phyloP scores from a whole-genome alignment of 2,329 filamentous ascomycete species.

The Chrysoporthe deuterocubensis region DNA sequence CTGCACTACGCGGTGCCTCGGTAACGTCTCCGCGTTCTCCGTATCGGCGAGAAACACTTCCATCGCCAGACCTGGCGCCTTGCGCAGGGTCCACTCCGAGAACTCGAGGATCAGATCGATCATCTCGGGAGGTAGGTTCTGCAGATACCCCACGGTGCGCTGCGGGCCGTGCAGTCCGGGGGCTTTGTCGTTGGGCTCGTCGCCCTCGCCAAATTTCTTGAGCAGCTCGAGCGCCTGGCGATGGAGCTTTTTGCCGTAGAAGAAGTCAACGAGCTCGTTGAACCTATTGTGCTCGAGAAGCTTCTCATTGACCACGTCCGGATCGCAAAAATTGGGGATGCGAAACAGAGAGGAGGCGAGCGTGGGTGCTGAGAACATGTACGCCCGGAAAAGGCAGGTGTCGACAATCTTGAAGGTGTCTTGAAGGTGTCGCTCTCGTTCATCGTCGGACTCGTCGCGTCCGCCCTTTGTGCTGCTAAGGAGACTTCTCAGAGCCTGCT shows the following conservation, averaged over 20 bases:
- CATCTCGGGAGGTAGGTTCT: slow-evolving; percentile 82
- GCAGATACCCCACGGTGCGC: slow-evolving; percentile 86
- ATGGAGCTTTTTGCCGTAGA: slow-evolving; percentile 93
- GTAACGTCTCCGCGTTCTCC: slow-evolving; percentile 90
- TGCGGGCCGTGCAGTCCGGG: slow-evolving; percentile 75
- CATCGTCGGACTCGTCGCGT: slow-evolving; percentile 53
- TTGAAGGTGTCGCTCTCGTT: slow-evolving; percentile 73
- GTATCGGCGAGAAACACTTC: slow-evolving; percentile 92
- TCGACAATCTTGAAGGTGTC: slow-evolving; percentile 85
- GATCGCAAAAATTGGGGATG: slow-evolving; percentile 96
- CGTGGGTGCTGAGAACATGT: slow-evolving; percentile 89
- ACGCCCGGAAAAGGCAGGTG: slow-evolving; percentile 90
- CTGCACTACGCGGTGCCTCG: slow-evolving; percentile 72
- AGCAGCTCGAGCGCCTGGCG: slow-evolving; percentile 83
- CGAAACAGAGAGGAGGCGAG: slow-evolving; percentile 90
- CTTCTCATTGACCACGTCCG: slow-evolving; percentile 91
- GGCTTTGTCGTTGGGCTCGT: slow-evolving; percentile 53
- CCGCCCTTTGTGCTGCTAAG: slow-evolving; percentile 54
- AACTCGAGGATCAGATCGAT: slow-evolving; percentile 93
- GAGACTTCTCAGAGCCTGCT: slow-evolving; percentile 54
- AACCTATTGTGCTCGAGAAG: slow-evolving; percentile 87
- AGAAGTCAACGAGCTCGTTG: slow-evolving; percentile 94
- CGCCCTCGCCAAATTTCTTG: slow-evolving; percentile 73
- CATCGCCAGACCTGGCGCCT: slow-evolving; percentile 78
- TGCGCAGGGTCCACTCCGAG: slow-evolving; percentile 81